Conservation (phyloP, 2,329 filamentous ascomycete species). For the Ophiostoma australiae region DNA sequence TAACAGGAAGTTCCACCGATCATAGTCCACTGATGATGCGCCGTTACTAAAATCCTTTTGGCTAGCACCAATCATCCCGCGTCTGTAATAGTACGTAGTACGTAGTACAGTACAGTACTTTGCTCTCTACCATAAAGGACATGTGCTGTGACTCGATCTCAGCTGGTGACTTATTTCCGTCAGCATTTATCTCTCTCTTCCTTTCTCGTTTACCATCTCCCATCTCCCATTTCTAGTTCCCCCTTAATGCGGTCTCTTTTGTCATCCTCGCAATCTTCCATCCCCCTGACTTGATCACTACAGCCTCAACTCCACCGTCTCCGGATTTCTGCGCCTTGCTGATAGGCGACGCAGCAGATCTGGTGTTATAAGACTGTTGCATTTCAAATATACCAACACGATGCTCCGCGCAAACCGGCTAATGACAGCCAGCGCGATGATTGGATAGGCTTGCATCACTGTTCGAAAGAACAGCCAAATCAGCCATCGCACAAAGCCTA, state of each 20-base stretch:
- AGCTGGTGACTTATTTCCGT: not conserved
- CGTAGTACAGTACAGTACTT: no score
- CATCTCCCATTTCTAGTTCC: not conserved
- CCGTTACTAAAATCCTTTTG: not conserved
- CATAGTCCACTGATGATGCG: not conserved
- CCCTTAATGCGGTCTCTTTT: no score
- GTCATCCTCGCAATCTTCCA: not conserved
- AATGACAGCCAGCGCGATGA: not conserved
- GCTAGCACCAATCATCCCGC: conserved; percentile 5
- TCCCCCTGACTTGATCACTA: not conserved
- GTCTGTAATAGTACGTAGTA: not conserved
- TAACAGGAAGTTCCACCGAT: conserved; percentile 5
- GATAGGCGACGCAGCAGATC: not conserved
- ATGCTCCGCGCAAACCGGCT: not conserved
- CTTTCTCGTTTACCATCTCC: not conserved
- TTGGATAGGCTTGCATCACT: not conserved
- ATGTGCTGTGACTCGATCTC: not conserved
- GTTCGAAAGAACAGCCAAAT: not conserved
- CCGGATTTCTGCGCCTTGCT: not conserved
- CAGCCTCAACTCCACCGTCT: not conserved
- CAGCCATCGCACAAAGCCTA: not conserved
- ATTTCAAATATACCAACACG: not conserved
- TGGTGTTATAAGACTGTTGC: not conserved
- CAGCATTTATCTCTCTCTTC: no score
- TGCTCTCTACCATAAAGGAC: not conserved